Percentiles rank a stretch among this genome's conserved stretches.
phyloP scores from a whole-genome alignment of 1,284 basidiomycete genomes.

The Microbotryum scabiosae region DNA sequence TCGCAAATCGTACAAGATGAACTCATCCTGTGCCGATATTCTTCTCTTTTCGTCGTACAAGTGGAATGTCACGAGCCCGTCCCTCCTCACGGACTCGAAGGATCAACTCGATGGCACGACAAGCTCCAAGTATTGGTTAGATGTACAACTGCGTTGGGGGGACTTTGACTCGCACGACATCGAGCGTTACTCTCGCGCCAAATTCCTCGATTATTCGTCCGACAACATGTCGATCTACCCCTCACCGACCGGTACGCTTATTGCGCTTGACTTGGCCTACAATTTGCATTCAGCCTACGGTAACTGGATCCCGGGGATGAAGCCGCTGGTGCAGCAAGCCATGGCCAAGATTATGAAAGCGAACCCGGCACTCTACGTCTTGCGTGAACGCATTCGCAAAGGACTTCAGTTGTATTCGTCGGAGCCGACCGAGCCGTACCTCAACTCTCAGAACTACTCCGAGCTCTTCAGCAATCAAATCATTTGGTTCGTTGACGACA shows the following conservation, averaged over 20 bases:
- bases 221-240: constrained; percentile 38
- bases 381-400: constrained; percentile 97
- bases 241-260: constrained; percentile 77
- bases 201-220: constrained; percentile 86
- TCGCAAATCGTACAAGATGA: constrained; percentile 99
- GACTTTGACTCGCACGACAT: constrained; percentile 99
- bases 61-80: constrained; percentile 97
- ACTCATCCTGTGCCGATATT: constrained; percentile 87
- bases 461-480: constrained; percentile 70
- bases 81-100: constrained; percentile 89
- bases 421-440: constrained; percentile 96
- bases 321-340: constrained; percentile 94
- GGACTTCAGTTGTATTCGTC: constrained; percentile 97
- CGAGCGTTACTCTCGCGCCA: constrained; percentile 92
- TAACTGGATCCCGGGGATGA: constrained; percentile 98
- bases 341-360: constrained; percentile 99
- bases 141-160: constrained; percentile 94
- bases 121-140: constrained; percentile 98
- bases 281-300: constrained; percentile 99
- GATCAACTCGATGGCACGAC: constrained; percentile 95
- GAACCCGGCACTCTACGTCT: constrained; percentile 93
- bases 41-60: constrained; percentile 77
- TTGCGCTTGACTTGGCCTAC: constrained; percentile 96
- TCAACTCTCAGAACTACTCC: constrained; percentile 70
- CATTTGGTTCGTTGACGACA: constrained; percentile 99